Evolutionary conservation across 1,284 basidiomycete species (phyloP).

Genomic region (Papiliotrema fonsecae): DNA sequence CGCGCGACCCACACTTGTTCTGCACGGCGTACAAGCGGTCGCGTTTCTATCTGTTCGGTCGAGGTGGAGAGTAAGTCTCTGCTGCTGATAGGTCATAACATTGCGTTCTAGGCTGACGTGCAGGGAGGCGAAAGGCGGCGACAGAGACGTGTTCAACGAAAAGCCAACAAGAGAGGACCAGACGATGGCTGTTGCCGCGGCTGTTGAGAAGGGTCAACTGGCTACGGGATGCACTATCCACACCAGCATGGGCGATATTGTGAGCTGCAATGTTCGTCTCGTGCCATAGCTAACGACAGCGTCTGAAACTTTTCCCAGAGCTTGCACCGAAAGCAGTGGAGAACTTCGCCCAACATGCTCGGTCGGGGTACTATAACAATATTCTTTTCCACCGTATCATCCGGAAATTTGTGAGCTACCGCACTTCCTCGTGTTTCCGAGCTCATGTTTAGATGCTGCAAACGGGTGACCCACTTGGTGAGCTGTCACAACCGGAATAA

Average conservation of each 20-base stretch:
- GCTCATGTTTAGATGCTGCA: conserved; percentile 71
- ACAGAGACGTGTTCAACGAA: conserved; percentile 98
- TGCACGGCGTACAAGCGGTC: conserved; percentile 88
- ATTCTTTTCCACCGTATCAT: conserved; percentile 97
- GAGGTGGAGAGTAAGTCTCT: conserved; percentile 70
- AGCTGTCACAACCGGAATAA: conserved; percentile 4
- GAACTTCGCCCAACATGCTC: conserved; percentile 93
- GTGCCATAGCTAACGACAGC: conserved; percentile 35
- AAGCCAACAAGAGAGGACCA: conserved; percentile 94
- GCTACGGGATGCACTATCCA: conserved; percentile 75
- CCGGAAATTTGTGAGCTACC: conserved; percentile 73
- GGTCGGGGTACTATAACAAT: conserved; percentile 79
- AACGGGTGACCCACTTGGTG: conserved; percentile 81
- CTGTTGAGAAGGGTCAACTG: conserved; percentile 54
- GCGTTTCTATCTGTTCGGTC: conserved; percentile 96
- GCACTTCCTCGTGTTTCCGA: neutral
- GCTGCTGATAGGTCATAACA: no score
- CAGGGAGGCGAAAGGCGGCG: conserved; percentile 78
- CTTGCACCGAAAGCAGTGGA: conserved; percentile 92
- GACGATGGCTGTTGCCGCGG: conserved; percentile 70
- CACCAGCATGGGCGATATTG: conserved; percentile 90
- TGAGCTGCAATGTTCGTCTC: conserved; percentile 16
- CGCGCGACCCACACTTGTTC: conserved; percentile 86
- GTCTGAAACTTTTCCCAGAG: conserved; percentile 82
- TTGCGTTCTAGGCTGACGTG: conserved; percentile 2